These are phyloP conservation scores for Xylariaceae sp. DNA, from an alignment of 2,329 filamentous ascomycete genomes.

Conservation along the genomic window DNA sequence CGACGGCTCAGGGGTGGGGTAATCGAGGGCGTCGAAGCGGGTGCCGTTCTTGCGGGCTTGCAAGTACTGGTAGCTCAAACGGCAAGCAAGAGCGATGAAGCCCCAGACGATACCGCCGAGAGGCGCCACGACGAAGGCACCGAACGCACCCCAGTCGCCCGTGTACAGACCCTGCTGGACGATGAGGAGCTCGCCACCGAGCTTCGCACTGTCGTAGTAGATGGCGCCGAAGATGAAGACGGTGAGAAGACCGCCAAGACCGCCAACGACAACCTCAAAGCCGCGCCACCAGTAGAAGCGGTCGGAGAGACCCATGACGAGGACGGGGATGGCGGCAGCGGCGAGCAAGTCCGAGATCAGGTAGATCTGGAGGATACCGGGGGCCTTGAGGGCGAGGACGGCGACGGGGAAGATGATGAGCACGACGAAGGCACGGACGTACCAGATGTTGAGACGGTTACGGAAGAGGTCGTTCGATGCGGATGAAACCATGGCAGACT, in stretches of 20 bases:
- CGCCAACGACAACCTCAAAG: constrained; percentile 73
- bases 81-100: constrained; percentile 54
- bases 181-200: constrained; percentile 63
- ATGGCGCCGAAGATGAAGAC: constrained; percentile 77
- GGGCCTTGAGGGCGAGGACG: constrained; percentile 67
- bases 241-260: constrained; percentile 69
- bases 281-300: constrained; percentile 68
- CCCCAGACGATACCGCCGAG: constrained; percentile 70
- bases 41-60: constrained; percentile 52
- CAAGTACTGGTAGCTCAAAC: constrained; percentile 55
- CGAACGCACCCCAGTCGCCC: constrained; percentile 76
- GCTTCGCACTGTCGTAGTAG: constrained; percentile 63
- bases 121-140: constrained; percentile 75
- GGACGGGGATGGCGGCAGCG: constrained; percentile 67
- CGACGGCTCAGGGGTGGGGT: constrained; percentile 33
- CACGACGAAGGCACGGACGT: constrained; percentile 64
- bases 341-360: constrained; percentile 77
- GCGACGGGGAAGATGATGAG: constrained; percentile 69
- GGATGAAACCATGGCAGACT: constrained; percentile 80
- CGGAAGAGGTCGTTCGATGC: constrained; percentile 81
- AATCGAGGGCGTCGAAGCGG: constrained; percentile 64
- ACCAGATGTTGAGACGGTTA: constrained; percentile 72
- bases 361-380: constrained; percentile 74
- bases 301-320: constrained; percentile 66
- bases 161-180: constrained; percentile 69